These are phyloP conservation scores for Epicoccum nigrum DNA, from an alignment of 2,329 filamentous ascomycete species.

Conservation along the genomic window DNA sequence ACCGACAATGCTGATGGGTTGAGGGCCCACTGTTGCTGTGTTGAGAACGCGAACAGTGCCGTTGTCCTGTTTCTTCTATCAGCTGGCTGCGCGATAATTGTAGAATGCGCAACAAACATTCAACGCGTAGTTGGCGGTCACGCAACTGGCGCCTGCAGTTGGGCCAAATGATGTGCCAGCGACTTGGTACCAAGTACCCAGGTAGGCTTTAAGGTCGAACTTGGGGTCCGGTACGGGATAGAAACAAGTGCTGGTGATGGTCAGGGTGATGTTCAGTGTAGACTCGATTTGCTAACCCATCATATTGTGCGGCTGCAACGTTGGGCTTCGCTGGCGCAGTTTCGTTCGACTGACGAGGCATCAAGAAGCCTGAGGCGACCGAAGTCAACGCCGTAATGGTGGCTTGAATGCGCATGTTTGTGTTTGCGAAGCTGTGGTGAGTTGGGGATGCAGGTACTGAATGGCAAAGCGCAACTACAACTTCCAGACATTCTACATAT, in stretches of 20 bases:
- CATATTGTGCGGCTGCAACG: slow-evolving; percentile 31
- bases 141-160: slow-evolving; percentile 33
- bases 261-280: background rate
- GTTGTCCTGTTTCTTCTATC: slow-evolving; percentile 17
- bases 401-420: slow-evolving; percentile 27
- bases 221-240: slow-evolving; percentile 34
- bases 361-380: slow-evolving; percentile 22
- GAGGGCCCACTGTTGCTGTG: slow-evolving; percentile 25
- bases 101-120: slow-evolving; percentile 17
- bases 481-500: background rate
- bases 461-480: background rate
- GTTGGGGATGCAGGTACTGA: background rate
- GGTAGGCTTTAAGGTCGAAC: slow-evolving; percentile 35
- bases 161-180: slow-evolving; percentile 39
- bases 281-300: slow-evolving; percentile 18
- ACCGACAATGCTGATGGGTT: slow-evolving; percentile 25
- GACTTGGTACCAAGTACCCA: slow-evolving; percentile 41
- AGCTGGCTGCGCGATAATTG: background rate
- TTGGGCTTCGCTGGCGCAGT: slow-evolving; percentile 15
- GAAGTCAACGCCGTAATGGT: slow-evolving; percentile 26
- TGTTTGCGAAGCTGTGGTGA: background rate
- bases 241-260: slow-evolving; percentile 23
- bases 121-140: slow-evolving; percentile 32
- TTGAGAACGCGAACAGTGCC: slow-evolving; percentile 35
- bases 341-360: slow-evolving; percentile 21